Evolutionary conservation across 2,329 filamentous ascomycete genomes (phyloP), one percentile per base, ranked within the genome.

Genomic region (Mycosphaerella arachidis): DNA sequence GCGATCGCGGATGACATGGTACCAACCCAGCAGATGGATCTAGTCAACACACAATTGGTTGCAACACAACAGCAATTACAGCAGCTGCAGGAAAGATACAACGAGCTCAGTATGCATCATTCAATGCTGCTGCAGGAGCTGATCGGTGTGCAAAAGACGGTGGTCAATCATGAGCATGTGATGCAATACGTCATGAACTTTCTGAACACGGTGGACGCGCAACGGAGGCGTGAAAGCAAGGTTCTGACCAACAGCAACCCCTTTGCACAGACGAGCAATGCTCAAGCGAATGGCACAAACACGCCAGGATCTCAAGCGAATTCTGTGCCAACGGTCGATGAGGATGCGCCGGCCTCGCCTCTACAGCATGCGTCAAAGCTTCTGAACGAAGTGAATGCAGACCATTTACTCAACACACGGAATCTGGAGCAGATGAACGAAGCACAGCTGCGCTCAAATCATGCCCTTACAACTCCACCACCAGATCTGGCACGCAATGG

Each of bases 1-100:
- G 76, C 79, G 10, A 74, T 80, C 18, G 88, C 87, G 58, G 92
- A 96, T 55, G 83, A 89, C 50, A 87, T 90, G 58, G 85, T 90
- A 27, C 89, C 91, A 1, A 88, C 87, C 27, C 92, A 96, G 73
- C 93, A 97, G 74, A 88, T 96, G 72, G 89, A 93, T 64, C 83
- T 96, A 66, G 84, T 97, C 69, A 93, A 91, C 73, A 90, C 91
- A 69, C 92, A 95, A 68, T 80, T 97, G 55, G 86, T 91, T 55
- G 93, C 92, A 9, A 95, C 92, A 6, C 91, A 96, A 70, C 91
- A 96, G 71, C 93, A 97, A 74, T 85, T 97, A 45, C 91, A 96
- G 72, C 85, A 89, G 59, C 79, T 97, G 45, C 90, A 94, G 69
- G 90, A 93, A 68, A 85, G 91, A 64, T 94, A 92, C 73, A 86